Evolutionary conservation across 164 flowering plant genomes (phyloP).

Genomic region (Amborella trichopoda): DNA sequence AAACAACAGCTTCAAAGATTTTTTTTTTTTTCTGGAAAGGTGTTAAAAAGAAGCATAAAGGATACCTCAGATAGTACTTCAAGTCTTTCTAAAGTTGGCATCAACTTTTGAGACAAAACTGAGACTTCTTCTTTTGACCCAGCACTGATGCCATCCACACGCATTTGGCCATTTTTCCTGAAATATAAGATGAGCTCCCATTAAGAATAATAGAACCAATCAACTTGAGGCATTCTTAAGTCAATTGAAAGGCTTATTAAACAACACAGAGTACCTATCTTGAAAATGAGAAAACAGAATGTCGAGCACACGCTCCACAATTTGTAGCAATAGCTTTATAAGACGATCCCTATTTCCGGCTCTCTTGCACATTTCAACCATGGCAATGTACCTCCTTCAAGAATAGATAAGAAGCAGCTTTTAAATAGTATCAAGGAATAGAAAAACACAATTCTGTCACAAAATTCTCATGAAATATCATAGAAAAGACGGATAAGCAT

Average conservation of each 20-base stretch:
- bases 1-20: neutral
- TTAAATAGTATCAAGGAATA: neutral
- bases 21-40: neutral
- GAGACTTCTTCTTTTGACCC: slow-evolving; percentile 29
- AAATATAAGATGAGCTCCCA: slow-evolving; percentile 19
- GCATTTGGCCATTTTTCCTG: slow-evolving; percentile 11
- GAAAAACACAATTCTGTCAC: neutral
- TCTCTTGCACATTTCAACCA: slow-evolving; percentile 87
- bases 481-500: neutral
- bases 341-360: slow-evolving; percentile 68
- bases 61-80: slow-evolving; percentile 77
- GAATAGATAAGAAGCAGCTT: slow-evolving; percentile 1
- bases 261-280: slow-evolving; percentile 37
- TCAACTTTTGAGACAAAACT: slow-evolving; percentile 36
- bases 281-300: slow-evolving; percentile 63
- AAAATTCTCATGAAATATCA: neutral
- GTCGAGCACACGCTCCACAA: slow-evolving; percentile 65
- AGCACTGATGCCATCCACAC: slow-evolving; percentile 22
- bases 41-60: neutral
- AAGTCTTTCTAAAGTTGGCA: slow-evolving; percentile 62
- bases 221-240: neutral
- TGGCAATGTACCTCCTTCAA: slow-evolving; percentile 80
- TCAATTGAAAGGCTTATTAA: neutral
- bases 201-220: neutral
- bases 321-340: slow-evolving; percentile 51